A percentile compares a stretch with the other conserved stretches of the same genome.
Conservation (phyloP, 805 yeast genomes). For the Pichia nakasei region DNA sequence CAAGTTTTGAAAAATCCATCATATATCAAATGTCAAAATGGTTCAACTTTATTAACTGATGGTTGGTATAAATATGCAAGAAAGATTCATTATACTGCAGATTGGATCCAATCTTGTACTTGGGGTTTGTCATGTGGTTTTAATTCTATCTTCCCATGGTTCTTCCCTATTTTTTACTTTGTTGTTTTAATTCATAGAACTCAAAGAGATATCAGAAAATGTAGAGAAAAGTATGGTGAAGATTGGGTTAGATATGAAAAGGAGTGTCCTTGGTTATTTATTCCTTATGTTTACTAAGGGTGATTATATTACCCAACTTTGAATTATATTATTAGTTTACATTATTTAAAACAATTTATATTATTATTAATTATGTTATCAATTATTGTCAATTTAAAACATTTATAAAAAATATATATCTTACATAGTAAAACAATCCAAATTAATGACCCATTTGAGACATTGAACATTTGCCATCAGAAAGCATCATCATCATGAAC, state of each 20-base stretch:
- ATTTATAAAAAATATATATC: too few species aligned
- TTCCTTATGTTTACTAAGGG: conserved; percentile 81
- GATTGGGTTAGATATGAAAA: conserved; percentile 87
- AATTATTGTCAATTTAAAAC: too few species aligned
- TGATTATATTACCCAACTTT: conserved; percentile 30
- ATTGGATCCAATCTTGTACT: conserved; percentile 74
- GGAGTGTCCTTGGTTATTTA: conserved; percentile 85
- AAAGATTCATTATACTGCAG: conserved; percentile 93
- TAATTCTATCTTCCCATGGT: conserved; percentile 87
- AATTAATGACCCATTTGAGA: too few species aligned
- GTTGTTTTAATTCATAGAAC: conserved; percentile 85
- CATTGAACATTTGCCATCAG: too few species aligned
- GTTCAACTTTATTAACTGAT: conserved; percentile 76
- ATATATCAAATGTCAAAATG: conserved; percentile 77
- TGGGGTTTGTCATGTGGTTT: conserved; percentile 94
- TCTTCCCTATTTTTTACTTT: conserved; percentile 87
- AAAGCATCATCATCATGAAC: too few species aligned
- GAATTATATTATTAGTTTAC: too few species aligned
- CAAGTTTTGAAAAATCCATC: conserved; percentile 76
- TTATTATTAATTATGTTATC: too few species aligned
- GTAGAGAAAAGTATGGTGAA: conserved; percentile 80
- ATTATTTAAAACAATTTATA: too few species aligned
- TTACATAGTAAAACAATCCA: too few species aligned
- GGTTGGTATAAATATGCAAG: conserved; percentile 95
- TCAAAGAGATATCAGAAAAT: conserved; percentile 75